Evolutionary conservation across 176 grass and related monocot species (phyloP), one percentile per base, ranked within the genome.

Genomic region (Rhynchospora tenuis): DNA sequence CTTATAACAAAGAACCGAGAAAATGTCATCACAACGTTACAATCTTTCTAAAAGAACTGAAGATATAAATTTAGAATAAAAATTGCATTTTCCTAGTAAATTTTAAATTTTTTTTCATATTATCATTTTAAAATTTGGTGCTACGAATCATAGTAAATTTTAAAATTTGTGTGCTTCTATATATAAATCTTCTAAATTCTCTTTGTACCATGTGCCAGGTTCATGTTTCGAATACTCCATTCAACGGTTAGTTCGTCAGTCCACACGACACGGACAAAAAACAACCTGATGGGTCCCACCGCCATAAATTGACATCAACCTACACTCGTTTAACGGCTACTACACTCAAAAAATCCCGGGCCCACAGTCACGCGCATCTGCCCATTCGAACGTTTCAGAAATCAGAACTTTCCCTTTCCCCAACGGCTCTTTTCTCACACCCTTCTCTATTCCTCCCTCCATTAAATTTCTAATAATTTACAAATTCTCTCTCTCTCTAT

Each of bases 281-380:
- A 33, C 68, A 23, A 50, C 64, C 27, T 4, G 4, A 44, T 28
- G 23, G 17, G 29, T 3, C 63, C 42, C 71, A 79, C 29, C 60
- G 33, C 47, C 71, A 88, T 44, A 64, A 74, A 51, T 84, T 8
- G 45, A 45, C 66, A 14, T 20, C 0, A 31, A 42, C 14, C 75
- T 57, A 26, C 22, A 71, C 72, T 65, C 79, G n/a, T 91, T 86
- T 80, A 94, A 93, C 91, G 91, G 91, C 88, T 91, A 92, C 81
- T 88, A 80, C 74, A 83, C 86, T 72, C 71, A 44, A 90, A 78
- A 38, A 88, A 78, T 44, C 38, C 55, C 12, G 44, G 27, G 26
- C 81, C 31, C 45, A 29, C 38, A 65, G 1, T 43, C 24, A 86
- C 81, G 14, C 84, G 78, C 65, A 65, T 19, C 74, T 58, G 0